Evolutionary conservation across 768 basidiomycete genomes (phyloP).

Genomic region (Pleurotus djamor): DNA sequence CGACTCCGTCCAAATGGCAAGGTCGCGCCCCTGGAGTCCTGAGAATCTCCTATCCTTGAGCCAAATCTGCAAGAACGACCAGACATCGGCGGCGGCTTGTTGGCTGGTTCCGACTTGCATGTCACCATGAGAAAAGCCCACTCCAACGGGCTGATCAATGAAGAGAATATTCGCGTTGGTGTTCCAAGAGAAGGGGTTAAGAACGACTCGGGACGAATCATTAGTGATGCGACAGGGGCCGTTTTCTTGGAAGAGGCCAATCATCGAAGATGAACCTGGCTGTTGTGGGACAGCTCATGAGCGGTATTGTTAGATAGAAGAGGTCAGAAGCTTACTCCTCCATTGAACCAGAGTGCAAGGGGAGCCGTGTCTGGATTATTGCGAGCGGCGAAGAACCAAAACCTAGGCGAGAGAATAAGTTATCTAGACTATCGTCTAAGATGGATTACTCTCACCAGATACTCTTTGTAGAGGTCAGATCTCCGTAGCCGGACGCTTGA

Average conservation of each 20-base stretch:
- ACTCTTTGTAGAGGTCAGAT: constrained; percentile 54
- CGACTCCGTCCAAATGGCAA: constrained; percentile 68
- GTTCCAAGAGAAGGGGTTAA: constrained; percentile 61
- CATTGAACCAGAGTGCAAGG: constrained; percentile 68
- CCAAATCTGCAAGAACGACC: constrained; percentile 65
- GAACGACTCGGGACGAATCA: constrained; percentile 42
- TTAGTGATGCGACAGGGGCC: constrained; percentile 72
- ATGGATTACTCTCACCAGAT: constrained; percentile 38
- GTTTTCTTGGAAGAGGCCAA: constrained; percentile 71
- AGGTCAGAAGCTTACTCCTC: constrained; percentile 36
- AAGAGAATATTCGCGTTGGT: constrained; percentile 55
- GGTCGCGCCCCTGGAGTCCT: constrained; percentile 37
- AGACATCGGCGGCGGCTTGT: constrained; percentile 54
- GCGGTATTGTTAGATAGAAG: neutral
- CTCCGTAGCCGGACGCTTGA: constrained; percentile 64
- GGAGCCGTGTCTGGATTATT: constrained; percentile 59
- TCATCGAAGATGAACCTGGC: constrained; percentile 56
- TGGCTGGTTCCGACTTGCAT: constrained; percentile 47
- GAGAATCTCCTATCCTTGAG: constrained; percentile 52
- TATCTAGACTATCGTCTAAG: too few species aligned
- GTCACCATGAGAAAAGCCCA: constrained; percentile 60
- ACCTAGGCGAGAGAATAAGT: constrained; percentile 33
- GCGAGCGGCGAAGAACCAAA: constrained; percentile 71
- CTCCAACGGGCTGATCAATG: constrained; percentile 64
- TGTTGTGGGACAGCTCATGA: constrained; percentile 11